Evolutionary conservation across 768 basidiomycete species (phyloP), one percentile per base, ranked within the genome.

Genomic region (Crepidotus variabilis): DNA sequence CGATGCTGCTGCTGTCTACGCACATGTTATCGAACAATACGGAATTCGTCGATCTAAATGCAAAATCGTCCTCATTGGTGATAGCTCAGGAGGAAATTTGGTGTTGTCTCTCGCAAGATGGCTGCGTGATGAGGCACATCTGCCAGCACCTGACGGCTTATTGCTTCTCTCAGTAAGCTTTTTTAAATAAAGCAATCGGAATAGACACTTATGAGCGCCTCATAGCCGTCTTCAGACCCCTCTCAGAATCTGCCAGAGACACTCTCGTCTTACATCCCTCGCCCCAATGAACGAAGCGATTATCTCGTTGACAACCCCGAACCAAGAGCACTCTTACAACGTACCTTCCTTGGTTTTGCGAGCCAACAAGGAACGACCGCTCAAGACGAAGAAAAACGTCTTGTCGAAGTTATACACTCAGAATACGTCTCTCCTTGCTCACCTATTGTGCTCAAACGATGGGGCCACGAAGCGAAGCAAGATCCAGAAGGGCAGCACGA

Each of bases 271-370:
- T 78, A 78, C 56, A 69, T 80, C 14, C 79, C 80, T 6, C 74
- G 80, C 5, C 81, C 80, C 11, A 78, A 83, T 60, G 72, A 67
- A 32, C 54, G 61, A 11, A 78, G 76, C 10, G 81, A 82, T 63
- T 83, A 80, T 58, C 75, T 83, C 18, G 74, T 78, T 16, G 80
- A 83, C 61, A 82, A 76, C 1, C 78, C 78, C 5, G 80, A 80
- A 59, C 79, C 80, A 1, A 77, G 79, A 35, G 79, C 78, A 0
- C 72, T 81, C 20, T 71, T 82, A 9, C 78, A 79, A 47, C 75
- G 78, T 34, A 79, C 79, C n/a, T 82, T 81, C 69, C 74, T 83
- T 2, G 80, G 80, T 9, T 73, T 75, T 63, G 65, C 67, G 24
- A 60, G 63, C 35, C 52, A 60, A 32, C 60, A 59, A 1, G 47